phyloP scores from a whole-genome alignment of 805 yeast species.

The Cyberlindnera sargentensis region DNA sequence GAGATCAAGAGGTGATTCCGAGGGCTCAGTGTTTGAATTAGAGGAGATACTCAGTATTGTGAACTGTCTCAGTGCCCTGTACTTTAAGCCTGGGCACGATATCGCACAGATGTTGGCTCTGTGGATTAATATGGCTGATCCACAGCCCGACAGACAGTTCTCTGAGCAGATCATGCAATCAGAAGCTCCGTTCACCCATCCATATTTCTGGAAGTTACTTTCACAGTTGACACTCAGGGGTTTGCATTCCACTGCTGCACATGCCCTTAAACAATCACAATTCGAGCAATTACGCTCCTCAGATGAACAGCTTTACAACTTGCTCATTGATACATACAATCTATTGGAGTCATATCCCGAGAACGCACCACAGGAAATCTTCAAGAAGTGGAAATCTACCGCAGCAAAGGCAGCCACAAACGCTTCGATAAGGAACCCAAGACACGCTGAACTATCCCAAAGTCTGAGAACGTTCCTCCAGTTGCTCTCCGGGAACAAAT shows the following conservation, averaged over 20 bases:
- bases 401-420: constrained; percentile 20
- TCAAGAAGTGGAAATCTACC: constrained; percentile 32
- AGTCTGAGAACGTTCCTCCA: constrained; percentile 26
- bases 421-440: constrained; percentile 17
- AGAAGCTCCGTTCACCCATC: constrained; percentile 40
- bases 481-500: constrained; percentile 31
- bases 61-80: constrained; percentile 50
- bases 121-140: constrained; percentile 69
- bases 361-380: constrained; percentile 22
- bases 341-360: constrained; percentile 31
- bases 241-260: constrained; percentile 45
- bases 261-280: constrained; percentile 38
- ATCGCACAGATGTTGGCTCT: constrained; percentile 36
- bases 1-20: constrained; percentile 24
- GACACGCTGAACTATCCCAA: constrained; percentile 16
- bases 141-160: constrained; percentile 50
- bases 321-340: constrained; percentile 27
- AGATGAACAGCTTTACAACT: constrained; percentile 21
- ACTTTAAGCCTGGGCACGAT: constrained; percentile 32
- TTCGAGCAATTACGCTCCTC: constrained; percentile 30
- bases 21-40: constrained; percentile 28
- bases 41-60: constrained; percentile 45
- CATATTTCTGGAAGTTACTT: constrained; percentile 56
- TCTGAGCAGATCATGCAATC: constrained; percentile 37
- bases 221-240: constrained; percentile 58